Evolutionary conservation across 495 filamentous ascomycete species (phyloP), one percentile per base, ranked within the genome.

Genomic region (Terfezia boudieri): DNA sequence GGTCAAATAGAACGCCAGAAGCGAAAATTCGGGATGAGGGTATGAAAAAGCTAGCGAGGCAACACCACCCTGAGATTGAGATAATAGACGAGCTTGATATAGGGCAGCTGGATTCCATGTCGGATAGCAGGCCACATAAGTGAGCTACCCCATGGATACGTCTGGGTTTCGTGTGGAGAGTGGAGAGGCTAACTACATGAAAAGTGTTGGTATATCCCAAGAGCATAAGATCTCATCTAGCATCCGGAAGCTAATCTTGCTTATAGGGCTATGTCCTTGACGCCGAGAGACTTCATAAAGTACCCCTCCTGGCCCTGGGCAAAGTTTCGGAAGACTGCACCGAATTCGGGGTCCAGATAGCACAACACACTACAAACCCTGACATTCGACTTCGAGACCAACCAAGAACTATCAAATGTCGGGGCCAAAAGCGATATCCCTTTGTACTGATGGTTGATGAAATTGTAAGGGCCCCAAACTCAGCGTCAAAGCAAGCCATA

Each of bases 391-490:
- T 11, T 22, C 3, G 23, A 22, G 48, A 55, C 63, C 74, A 73
- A 60, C 58, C 60, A 12, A 49, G 71, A 54, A 57, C 61, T n/a
- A 60, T 73, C 58, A 51, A 69, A 55, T 60, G 66, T 37, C 54
- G 65, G 11, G 54, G 56, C 4, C 53, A 52, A 23, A 64, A 60
- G 7, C 74, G 84, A 56, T 80, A 79, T 54, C 90, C 90, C 0
- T 73, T 98, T 36, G 69, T 93, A 16, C 68, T 96, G 11, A 69
- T 94, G 37, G 69, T 95, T 10, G 84, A 98, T 59, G 78, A 79
- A n/a, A 78, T 98, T 49, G 63, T 69, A 57, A 53, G 63, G 59
- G 12, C 11, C 20, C 26, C 32, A 9, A 32, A 16, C 16, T 23
- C 8, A 22, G 17, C 2, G 41, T 53, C 17, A 2, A 16, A 14